A percentile compares a stretch with the other conserved stretches of the same genome.
These are phyloP conservation scores for Malus fusca DNA, from an alignment of 306 rosid genomes.

Conservation along the genomic window DNA sequence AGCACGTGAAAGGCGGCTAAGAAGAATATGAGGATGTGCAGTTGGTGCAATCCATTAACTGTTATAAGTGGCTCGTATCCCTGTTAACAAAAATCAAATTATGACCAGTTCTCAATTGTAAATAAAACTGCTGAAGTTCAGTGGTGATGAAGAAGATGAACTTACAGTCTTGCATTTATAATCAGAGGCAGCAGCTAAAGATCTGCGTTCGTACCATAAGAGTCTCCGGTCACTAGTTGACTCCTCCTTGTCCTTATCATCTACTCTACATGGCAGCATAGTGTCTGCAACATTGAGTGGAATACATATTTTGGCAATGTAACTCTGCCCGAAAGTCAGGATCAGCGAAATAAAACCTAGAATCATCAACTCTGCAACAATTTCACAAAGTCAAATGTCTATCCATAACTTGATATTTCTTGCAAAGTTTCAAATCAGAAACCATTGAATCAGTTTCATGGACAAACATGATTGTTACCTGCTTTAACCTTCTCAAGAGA, in stretches of 20 bases:
- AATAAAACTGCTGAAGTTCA: neutral
- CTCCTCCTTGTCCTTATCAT: neutral
- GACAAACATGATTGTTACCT: constrained; percentile 28
- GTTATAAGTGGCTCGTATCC: constrained; percentile 70
- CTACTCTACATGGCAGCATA: constrained; percentile 60
- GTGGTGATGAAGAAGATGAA: neutral
- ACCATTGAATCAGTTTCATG: neutral
- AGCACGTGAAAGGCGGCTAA: constrained; percentile 80
- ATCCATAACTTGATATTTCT: neutral
- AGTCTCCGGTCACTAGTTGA: constrained; percentile 40
- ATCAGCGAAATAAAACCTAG: constrained; percentile 86
- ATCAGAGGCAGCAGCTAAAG: constrained; percentile 38
- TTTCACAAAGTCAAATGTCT: constrained; percentile 7
- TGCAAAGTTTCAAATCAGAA: neutral
- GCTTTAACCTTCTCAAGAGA: constrained; percentile 90
- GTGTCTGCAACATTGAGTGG: constrained; percentile 43
- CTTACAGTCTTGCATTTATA: constrained; percentile 55
- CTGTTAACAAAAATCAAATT: constrained; percentile 32
- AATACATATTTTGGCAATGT: constrained; percentile 67
- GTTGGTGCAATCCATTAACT: constrained; percentile 72
- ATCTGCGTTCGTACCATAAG: constrained; percentile 54
- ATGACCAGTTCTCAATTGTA: neutral
- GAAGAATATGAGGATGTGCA: constrained; percentile 94
- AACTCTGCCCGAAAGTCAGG: constrained; percentile 77
- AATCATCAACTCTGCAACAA: constrained; percentile 87